Percentiles rank a stretch among this genome's conserved stretches.
Evolutionary conservation across 169 alveolate species (phyloP).

Genomic region (Eimeria maxima): DNA sequence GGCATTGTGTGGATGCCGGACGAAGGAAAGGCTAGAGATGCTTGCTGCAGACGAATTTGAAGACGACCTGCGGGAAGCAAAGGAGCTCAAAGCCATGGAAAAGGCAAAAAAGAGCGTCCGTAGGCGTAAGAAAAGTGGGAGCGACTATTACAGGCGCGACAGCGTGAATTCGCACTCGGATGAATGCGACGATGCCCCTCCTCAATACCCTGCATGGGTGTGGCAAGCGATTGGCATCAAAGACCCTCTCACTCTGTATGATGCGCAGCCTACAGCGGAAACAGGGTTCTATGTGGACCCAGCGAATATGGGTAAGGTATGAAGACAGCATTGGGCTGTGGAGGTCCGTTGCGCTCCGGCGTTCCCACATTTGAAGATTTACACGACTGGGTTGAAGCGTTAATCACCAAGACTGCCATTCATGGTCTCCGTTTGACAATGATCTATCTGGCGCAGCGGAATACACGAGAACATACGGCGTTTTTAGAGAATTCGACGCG

Average conservation of each 20-base stretch:
- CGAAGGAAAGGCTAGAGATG: conserved; percentile 41
- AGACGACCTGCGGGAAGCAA: conserved; percentile 41
- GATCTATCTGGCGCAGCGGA: not conserved
- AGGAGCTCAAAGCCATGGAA: not conserved
- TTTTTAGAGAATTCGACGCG: conserved; percentile 6
- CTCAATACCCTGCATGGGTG: conserved; percentile 66
- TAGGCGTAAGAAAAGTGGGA: not conserved
- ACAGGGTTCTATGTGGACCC: conserved; percentile 34
- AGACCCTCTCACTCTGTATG: conserved; percentile 22
- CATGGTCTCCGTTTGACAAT: not conserved
- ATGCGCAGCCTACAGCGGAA: not conserved
- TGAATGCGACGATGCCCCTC: conserved; percentile 44
- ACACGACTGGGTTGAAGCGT: not conserved
- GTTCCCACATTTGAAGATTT: not conserved
- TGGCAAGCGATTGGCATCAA: conserved; percentile 42
- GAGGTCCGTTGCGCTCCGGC: not conserved
- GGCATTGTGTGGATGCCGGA: conserved; percentile 34
- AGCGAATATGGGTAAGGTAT: conserved; percentile 46
- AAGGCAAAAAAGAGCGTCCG: not conserved
- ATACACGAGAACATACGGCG: conserved; percentile 2
- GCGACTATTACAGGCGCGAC: not conserved
- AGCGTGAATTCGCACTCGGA: not conserved
- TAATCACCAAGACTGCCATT: not conserved
- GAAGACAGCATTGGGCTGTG: not conserved
- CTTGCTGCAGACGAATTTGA: conserved; percentile 53